phyloP scores from a whole-genome alignment of 208 protist species.

The Porcisia deanei region DNA sequence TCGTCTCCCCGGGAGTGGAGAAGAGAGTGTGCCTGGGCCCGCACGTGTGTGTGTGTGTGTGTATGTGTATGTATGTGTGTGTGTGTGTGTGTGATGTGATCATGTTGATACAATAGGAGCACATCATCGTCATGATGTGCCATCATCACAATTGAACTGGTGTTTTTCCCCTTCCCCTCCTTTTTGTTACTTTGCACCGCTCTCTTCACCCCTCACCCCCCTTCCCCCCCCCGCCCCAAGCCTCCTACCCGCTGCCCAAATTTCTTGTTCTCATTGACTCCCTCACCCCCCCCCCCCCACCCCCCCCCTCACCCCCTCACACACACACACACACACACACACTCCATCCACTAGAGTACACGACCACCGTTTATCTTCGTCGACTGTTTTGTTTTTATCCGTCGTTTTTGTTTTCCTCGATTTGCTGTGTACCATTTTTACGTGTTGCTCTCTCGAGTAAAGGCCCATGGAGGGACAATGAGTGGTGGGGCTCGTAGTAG shows the following conservation, averaged over 20 bases:
- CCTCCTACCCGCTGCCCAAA: neutral
- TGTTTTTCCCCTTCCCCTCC: neutral
- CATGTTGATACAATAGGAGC: neutral
- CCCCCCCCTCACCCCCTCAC: no score
- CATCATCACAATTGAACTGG: neutral
- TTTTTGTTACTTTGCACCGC: no score
- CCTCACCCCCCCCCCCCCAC: neutral
- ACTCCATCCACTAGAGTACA: neutral
- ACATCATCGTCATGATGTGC: neutral
- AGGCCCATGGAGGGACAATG: neutral
- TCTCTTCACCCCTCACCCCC: no score
- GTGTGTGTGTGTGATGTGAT: neutral
- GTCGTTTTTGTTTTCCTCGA: neutral
- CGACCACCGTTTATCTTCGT: neutral
- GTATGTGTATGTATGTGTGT: neutral
- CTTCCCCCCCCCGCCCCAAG: no score
- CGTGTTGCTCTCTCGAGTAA: neutral
- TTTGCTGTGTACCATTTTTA: slow-evolving; percentile 5
- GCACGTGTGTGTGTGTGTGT: neutral
- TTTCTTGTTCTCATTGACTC: neutral
- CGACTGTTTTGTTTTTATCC: neutral
- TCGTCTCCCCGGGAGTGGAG: neutral
- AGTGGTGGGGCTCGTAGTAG: neutral
- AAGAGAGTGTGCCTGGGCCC: neutral
- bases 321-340: no score